Base-by-base conservation (phyloP, 225 moss, liverwort and hornwort genomes). In the Straminergon stramineum region DNA sequence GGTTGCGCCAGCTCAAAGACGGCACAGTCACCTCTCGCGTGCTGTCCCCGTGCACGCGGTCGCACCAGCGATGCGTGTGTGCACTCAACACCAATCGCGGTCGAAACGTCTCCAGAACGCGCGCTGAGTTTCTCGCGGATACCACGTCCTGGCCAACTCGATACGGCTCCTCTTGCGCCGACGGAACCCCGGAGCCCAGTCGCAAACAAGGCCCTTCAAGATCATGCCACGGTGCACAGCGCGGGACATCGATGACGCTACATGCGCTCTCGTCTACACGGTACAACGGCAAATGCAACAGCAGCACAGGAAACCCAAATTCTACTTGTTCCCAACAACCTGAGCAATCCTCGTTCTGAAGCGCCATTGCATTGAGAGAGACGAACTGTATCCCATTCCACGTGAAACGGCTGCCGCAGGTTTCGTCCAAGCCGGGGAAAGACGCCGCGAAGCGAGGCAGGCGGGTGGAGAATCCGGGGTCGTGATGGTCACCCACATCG, bases 201-300 rank as follows among this genome's bases (percentile, higher is more conserved):
- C 31, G 85, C 60, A 91, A 70, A 76, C 95, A 95, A 80, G 77
- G 86, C 28, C 95, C 95, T 85, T 95, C 93, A 45, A 95, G 74
- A 75, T 95, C 94, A 71, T 95, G 95, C 95, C 95, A 95, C 23
- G 94, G 93, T 43, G 94, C 95, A 91, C 95, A 95, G n/a, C 92
- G 91, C 37, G 95, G 95, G 65, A 93, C 85, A 86, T 95, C 95
- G 30, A 89, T 21, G 75, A 70, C 63, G 48, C 69, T 52, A 89
- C 95, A 95, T 37, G 64, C 91, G 43, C 52, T 82, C 48, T 95
- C 95, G 71, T 91, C 90, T n/a, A 31, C 88, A 66, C 95, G 94
- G 57, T 90, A 88, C 86, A 95, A 84, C 57, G 95, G 95, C 75
- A 95, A 82, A 89, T 95, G 95, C 79, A 94, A 55, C 57, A 94